These are phyloP conservation scores for Alternaria rosae DNA, from an alignment of 2,329 filamentous ascomycete genomes.

Conservation along the genomic window DNA sequence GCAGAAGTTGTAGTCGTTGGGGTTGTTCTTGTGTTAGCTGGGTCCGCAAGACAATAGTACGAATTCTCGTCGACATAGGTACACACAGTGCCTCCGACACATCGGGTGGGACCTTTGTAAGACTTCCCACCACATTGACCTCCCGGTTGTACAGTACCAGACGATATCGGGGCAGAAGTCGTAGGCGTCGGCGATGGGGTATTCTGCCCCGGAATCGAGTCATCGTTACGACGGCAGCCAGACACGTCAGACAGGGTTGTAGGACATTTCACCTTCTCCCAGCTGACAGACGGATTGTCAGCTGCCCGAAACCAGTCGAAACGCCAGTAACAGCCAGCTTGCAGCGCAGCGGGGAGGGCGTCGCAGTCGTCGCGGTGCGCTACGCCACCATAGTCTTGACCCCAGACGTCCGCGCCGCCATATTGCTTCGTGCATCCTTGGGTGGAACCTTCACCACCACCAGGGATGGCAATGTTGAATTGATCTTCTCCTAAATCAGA, in stretches of 20 bases:
- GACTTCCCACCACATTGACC: conserved; percentile 25
- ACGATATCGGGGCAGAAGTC: conserved; percentile 19
- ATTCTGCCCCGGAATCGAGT: conserved; percentile 22
- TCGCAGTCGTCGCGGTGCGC: conserved; percentile 60
- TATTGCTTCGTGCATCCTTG: conserved; percentile 57
- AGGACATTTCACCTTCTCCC: conserved; percentile 65
- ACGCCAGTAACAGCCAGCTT: conserved; percentile 68
- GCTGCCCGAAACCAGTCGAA: conserved; percentile 70
- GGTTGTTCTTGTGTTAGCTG: conserved; percentile 19
- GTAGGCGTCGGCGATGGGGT: conserved; percentile 20
- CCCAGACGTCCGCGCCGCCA: conserved; percentile 58
- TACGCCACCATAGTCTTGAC: conserved; percentile 66
- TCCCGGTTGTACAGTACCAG: conserved; percentile 24
- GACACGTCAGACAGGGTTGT: conserved; percentile 56
- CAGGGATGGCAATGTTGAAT: conserved; percentile 48
- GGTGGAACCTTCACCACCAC: conserved; percentile 46
- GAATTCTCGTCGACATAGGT: conserved; percentile 23
- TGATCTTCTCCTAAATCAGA: conserved; percentile 45
- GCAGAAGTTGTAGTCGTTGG: conserved; percentile 12
- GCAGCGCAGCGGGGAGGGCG: conserved; percentile 60
- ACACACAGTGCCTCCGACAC: conserved; percentile 21
- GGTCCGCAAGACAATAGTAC: conserved; percentile 27
- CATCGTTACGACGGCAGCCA: conserved; percentile 48
- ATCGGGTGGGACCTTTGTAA: conserved; percentile 23
- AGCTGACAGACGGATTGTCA: conserved; percentile 64